Percentiles rank a stretch among this genome's conserved stretches.
These are phyloP conservation scores for Aspergillus sp. DNA, from an alignment of 2,329 filamentous ascomycete species.

Conservation along the genomic window DNA sequence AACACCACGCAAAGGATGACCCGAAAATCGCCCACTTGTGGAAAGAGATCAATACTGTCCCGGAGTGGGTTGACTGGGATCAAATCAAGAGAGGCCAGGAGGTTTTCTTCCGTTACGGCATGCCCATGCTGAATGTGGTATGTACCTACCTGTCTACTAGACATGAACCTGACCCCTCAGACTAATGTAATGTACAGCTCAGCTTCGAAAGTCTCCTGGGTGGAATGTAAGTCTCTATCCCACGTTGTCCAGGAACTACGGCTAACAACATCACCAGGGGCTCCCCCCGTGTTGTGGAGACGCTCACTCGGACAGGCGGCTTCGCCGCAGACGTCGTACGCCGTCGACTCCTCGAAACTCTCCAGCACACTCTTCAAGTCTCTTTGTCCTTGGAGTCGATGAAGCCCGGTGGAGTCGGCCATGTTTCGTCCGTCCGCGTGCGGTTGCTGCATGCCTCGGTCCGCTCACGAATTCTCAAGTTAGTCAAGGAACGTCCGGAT, in stretches of 20 bases:
- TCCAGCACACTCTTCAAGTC: constrained; percentile 72
- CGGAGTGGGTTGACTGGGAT: constrained; percentile 74
- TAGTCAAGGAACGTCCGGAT: constrained; percentile 53
- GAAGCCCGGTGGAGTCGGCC: constrained; percentile 65
- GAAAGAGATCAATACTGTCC: constrained; percentile 64
- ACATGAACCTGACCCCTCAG: neutral
- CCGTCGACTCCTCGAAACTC: constrained; percentile 67
- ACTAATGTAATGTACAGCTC: constrained; percentile 17
- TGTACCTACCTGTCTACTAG: constrained; percentile 11
- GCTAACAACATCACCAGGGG: constrained; percentile 45
- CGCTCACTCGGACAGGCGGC: constrained; percentile 69
- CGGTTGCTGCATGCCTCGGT: constrained; percentile 68
- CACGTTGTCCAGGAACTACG: neutral
- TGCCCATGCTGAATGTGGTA: constrained; percentile 58
- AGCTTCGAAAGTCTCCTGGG: constrained; percentile 30
- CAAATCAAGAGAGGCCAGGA: constrained; percentile 72
- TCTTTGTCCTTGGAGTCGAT: constrained; percentile 64
- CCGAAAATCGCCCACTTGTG: constrained; percentile 59
- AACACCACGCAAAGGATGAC: constrained; percentile 57
- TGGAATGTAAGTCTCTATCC: constrained; percentile 21
- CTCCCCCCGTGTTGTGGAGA: constrained; percentile 70
- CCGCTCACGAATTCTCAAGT: constrained; percentile 60
- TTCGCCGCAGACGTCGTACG: constrained; percentile 67
- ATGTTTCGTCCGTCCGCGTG: constrained; percentile 63
- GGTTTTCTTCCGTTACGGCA: constrained; percentile 74